Percentiles rank a stretch among this genome's conserved stretches.
Conservation (phyloP, 2,329 filamentous ascomycete genomes). For the Aspergillus phoenicis region DNA sequence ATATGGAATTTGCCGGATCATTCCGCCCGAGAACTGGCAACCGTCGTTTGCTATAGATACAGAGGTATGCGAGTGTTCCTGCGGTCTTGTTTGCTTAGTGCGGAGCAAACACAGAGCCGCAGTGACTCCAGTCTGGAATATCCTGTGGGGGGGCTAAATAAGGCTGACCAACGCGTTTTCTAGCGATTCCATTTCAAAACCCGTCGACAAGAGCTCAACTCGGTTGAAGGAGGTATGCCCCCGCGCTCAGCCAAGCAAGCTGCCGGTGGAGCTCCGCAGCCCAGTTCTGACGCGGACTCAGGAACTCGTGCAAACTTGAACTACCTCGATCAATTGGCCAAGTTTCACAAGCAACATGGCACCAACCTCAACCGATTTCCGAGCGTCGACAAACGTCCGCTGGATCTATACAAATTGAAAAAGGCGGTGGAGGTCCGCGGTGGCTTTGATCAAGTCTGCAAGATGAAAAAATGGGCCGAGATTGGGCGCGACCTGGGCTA, state of each 20-base stretch:
- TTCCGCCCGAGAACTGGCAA: constrained; percentile 92
- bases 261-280: constrained; percentile 34
- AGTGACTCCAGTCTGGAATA: not conserved
- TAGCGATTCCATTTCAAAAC: constrained; percentile 97
- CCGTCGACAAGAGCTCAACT: constrained; percentile 93
- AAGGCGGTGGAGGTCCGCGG: constrained; percentile 94
- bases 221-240: constrained; percentile 86
- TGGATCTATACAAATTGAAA: constrained; percentile 93
- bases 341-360: constrained; percentile 96
- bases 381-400: constrained; percentile 94
- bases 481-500: constrained; percentile 96
- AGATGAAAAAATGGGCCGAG: constrained; percentile 98
- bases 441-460: constrained; percentile 95
- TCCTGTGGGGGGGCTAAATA: not conserved
- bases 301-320: constrained; percentile 93
- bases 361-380: constrained; percentile 92
- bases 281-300: constrained; percentile 51
- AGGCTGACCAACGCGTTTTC: constrained; percentile 30
- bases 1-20: constrained; percentile 93
- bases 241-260: constrained; percentile 32
- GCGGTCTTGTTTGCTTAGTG: constrained; percentile 3
- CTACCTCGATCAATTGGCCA: constrained; percentile 90
- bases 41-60: constrained; percentile 95
- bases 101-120: not conserved
- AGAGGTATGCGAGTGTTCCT: constrained; percentile 64